phyloP scores from a whole-genome alignment of 2,329 filamentous ascomycete genomes.

The Fusarium foetens region DNA sequence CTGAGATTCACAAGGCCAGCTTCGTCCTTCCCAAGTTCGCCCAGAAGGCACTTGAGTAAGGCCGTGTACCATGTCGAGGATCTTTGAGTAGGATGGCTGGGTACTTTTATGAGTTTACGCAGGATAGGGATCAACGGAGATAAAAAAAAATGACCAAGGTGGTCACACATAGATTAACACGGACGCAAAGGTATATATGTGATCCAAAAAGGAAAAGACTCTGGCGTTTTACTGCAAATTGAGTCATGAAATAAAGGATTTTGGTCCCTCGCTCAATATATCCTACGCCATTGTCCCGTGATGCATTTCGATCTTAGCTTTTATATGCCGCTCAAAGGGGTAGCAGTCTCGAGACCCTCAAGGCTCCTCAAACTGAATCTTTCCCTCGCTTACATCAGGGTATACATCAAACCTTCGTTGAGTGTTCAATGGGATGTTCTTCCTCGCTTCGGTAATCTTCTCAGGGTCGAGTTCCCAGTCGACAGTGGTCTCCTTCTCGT shows the following conservation, averaged over 20 bases:
- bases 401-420: slow-evolving; percentile 97
- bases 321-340: not conserved
- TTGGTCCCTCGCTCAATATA: slow-evolving; percentile 5
- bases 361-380: slow-evolving; percentile 52
- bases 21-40: slow-evolving; percentile 96
- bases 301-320: not conserved
- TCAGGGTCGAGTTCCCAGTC: slow-evolving; percentile 75
- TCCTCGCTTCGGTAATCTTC: slow-evolving; percentile 78
- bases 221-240: slow-evolving; percentile 26
- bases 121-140: slow-evolving; percentile 30
- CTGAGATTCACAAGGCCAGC: slow-evolving; percentile 93
- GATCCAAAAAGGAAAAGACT: slow-evolving; percentile 19
- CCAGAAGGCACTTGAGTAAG: slow-evolving; percentile 74
- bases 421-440: slow-evolving; percentile 82
- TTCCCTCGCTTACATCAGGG: slow-evolving; percentile 80
- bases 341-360: slow-evolving; percentile 13
- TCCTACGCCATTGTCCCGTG: not conserved
- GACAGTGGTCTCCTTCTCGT: slow-evolving; percentile 80
- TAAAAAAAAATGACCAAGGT: slow-evolving; percentile 26
- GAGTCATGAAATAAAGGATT: slow-evolving; percentile 34
- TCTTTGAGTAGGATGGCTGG: slow-evolving; percentile 13
- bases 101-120: slow-evolving; percentile 39
- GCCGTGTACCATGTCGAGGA: not conserved
- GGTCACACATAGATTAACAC: slow-evolving; percentile 36
- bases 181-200: slow-evolving; percentile 20